Evolutionary conservation across 1,284 basidiomycete genomes (phyloP), one percentile per base, ranked within the genome.

Genomic region (Sporisorium sorghi): DNA sequence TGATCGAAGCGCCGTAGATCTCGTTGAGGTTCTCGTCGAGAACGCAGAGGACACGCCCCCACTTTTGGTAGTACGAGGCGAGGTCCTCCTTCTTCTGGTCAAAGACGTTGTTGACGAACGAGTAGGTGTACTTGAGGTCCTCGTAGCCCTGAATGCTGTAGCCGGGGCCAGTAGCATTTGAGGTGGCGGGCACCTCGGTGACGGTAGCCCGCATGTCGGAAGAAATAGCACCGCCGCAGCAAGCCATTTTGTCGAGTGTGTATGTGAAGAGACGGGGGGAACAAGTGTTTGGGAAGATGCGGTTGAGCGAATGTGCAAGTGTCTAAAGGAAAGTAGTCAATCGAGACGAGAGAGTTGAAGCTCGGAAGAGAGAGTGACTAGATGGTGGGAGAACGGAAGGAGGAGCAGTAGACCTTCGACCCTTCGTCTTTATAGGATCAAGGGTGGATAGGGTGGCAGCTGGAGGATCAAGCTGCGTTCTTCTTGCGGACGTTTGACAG

Each of bases 41-140:
- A 55, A 87, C 81, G 56, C 86, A 83, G 60, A 87, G 79, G 39
- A 86, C 85, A 59, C 86, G 74, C 32, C 78, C 79, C 86, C 86
- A 87, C 76, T 85, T 81, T 74, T 85, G 78, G 82, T 86, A 87
- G 75, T 85, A 84, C 30, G 82, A 73, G 28, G 84, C 84, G 51
- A 87, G 83, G 76, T 86, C 84, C 53, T 81, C 71, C 73, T 86
- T 83, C 54, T 81, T 61, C 69, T 83, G 58, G 76, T 85, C 84
- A 61, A 87, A 87, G 76, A 86, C 85, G 56, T 85, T 83, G 64
- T 85, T 83, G 51, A 84, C 82, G 75, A 86, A 86, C 71, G 85
- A 84, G 78, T 86, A 87, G 58, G 61, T 74, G 78, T 81, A 81
- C 48, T 74, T 71, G 64, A 80, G 64, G 60, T 81, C 76, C 59